Base-by-base conservation (phyloP, 1,139 yeast species). In the Taphrina wiesneri region DNA sequence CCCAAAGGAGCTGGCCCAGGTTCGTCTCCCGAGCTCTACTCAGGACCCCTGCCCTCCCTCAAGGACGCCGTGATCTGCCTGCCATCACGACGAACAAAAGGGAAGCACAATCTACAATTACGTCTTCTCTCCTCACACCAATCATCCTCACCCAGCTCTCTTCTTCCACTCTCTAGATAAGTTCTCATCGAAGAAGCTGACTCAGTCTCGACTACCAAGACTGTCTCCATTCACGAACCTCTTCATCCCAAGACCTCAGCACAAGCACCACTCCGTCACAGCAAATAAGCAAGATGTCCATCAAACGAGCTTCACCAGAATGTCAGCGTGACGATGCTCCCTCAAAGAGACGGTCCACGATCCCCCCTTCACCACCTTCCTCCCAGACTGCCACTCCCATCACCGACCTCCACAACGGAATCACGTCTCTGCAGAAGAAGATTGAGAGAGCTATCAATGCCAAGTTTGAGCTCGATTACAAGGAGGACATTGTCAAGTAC, bases 401-500 rank as follows among this genome's bases (percentile, higher is more conserved):
- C 30, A 23, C 25, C 47, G 36, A 36, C 36, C 17, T 21, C 32
- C 46, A 41, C 30, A 41, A 19, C 15, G 49, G 52, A n/a, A n/a
- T 51, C 41, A 30, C 56, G 13, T 25, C 49, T n/a, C 30, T 39
- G 23, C 64, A 51, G 34, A 51, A 59, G 36, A 70, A 45, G 46
- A 67, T 70, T 54, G 71, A 70, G 51, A 69, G 71, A 19, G 68
- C 65, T 45, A 63, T 69, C 51, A 69, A 69, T 39, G 69, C 70
- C 21, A 56, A 68, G 45, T 72, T 73, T 23, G 76, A 74, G 63
- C 73, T 70, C 47, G 81, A 78, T 68, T 77, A 78, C 72, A 70
- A 73, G 47, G 73, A 75, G 13, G 79, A 77, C 53, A 74, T 77
- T 36, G 71, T 76, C 34, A 70, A 70, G 47, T 79, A 78, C 68